Percentiles rank a stretch among this genome's conserved stretches.
These are phyloP conservation scores for Phytophthora colocasiae DNA, from an alignment of 352 stramenopile genomes.

Conservation along the genomic window DNA sequence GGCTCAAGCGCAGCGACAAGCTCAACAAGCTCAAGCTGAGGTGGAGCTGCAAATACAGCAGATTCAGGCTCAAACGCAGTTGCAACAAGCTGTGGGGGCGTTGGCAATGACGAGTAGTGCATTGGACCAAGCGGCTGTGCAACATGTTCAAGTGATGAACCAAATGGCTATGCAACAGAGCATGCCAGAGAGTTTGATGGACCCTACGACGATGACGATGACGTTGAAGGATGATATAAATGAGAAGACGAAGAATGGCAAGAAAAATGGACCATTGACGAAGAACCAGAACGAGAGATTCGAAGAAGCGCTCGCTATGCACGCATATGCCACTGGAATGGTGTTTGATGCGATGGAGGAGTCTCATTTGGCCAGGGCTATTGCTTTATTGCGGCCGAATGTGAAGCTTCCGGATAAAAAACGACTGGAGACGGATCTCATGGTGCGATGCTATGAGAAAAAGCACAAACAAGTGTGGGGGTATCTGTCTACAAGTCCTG, in stretches of 20 bases:
- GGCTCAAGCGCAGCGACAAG: conserved; percentile 10
- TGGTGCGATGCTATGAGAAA: conserved; percentile 76
- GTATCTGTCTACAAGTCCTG: no score
- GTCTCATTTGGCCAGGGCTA: no score
- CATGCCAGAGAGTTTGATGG: conserved; percentile 73
- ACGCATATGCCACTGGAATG: no score
- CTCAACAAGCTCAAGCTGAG: conserved; percentile 11
- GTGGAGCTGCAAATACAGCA: conserved; percentile 8
- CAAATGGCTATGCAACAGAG: conserved; percentile 80
- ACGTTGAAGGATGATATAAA: conserved; percentile 62
- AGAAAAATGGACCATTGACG: no score
- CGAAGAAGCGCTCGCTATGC: no score
- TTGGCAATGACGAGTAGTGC: conserved; percentile 37
- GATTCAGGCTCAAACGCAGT: conserved; percentile 27
- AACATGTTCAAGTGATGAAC: conserved; percentile 78
- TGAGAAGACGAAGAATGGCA: no score
- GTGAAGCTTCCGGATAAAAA: conserved; percentile 84
- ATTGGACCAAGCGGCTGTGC: conserved; percentile 57
- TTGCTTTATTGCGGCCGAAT: no score
- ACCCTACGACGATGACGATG: conserved; percentile 54
- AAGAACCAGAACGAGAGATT: no score
- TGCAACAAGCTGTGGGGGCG: conserved; percentile 26
- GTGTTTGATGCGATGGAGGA: no score
- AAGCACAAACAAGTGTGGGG: no score
- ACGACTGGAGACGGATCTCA: conserved; percentile 63